Evolutionary conservation across 176 grass and related monocot genomes (phyloP).

Genomic region (Oropetium thomaeum): DNA sequence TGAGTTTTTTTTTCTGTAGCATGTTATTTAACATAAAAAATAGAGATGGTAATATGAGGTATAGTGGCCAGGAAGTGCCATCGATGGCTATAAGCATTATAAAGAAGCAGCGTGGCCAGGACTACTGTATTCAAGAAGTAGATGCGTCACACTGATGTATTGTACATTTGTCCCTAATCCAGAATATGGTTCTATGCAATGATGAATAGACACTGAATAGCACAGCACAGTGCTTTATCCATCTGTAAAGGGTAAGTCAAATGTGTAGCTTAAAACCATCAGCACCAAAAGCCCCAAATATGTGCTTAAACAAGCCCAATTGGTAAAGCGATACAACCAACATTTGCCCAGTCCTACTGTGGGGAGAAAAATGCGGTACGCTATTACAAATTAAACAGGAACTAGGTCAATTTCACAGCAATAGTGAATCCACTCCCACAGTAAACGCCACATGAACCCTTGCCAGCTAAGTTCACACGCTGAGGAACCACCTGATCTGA

Average conservation of each 20-base stretch:
- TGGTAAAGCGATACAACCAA: not conserved
- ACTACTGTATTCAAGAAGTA: slow-evolving; percentile 18
- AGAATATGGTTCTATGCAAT: slow-evolving; percentile 35
- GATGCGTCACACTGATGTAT: slow-evolving; percentile 12
- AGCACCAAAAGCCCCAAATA: not conserved
- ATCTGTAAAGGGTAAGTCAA: not conserved
- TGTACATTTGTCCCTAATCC: not conserved
- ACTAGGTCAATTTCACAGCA: slow-evolving; percentile 26
- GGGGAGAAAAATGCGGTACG: not conserved
- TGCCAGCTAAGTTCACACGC: slow-evolving; percentile 42
- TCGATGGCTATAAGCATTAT: not conserved
- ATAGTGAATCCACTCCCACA: slow-evolving; percentile 92
- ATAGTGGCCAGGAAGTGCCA: not conserved
- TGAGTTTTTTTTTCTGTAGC: no score
- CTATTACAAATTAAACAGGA: not conserved
- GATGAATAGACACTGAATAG: not conserved
- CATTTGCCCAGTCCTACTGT: not conserved
- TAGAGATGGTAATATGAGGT: not conserved
- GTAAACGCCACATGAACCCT: slow-evolving; percentile 30
- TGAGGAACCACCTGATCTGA: slow-evolving; percentile 56
- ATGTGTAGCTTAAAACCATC: slow-evolving; percentile 8
- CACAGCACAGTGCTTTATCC: not conserved
- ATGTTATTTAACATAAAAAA: no score
- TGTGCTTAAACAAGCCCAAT: slow-evolving; percentile 1
- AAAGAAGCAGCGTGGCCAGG: no score